A percentile compares a stretch with the other conserved stretches of the same genome.
phyloP scores from a whole-genome alignment of 805 yeast species.

The Brettanomyces naardenensis region DNA sequence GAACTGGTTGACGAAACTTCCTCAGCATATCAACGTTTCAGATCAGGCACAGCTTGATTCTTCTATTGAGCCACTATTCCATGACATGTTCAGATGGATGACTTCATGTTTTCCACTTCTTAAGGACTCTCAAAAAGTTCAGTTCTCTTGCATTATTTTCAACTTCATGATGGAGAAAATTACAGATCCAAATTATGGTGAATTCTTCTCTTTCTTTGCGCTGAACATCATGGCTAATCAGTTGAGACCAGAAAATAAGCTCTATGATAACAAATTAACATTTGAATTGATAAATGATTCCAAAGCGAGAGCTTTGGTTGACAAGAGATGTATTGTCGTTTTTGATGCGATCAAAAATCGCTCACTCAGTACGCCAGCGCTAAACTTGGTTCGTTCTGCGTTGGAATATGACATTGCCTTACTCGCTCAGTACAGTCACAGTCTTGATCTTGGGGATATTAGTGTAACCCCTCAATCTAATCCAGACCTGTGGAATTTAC shows the following conservation, averaged over 20 bases:
- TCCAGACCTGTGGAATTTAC: constrained; percentile 19
- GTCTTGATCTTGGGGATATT: constrained; percentile 10
- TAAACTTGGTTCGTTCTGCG: constrained; percentile 13
- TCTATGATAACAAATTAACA: constrained; percentile 23
- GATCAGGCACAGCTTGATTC: constrained; percentile 6
- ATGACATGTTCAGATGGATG: constrained; percentile 52
- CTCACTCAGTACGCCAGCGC: constrained; percentile 11
- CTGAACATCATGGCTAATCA: constrained; percentile 16
- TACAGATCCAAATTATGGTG: constrained; percentile 16
- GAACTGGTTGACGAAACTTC: constrained; percentile 24
- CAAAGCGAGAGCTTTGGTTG: constrained; percentile 43
- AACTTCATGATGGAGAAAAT: constrained; percentile 34
- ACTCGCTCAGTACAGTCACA: constrained; percentile 17
- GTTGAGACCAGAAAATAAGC: constrained; percentile 9
- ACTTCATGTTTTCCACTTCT: constrained; percentile 32
- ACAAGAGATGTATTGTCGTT: constrained; percentile 30
- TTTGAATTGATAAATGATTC: constrained; percentile 32
- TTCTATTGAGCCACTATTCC: constrained; percentile 18
- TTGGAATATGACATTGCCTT: constrained; percentile 19
- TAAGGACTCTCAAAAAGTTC: constrained; percentile 40
- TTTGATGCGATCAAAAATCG: constrained; percentile 17
- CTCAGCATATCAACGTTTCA: constrained; percentile 4
- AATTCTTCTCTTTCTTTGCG: constrained; percentile 18
- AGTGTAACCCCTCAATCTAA: constrained; percentile 13
- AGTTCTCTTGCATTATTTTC: constrained; percentile 44